Base-by-base conservation (phyloP, 2,329 filamentous ascomycete genomes). In the Alternaria sp. region DNA sequence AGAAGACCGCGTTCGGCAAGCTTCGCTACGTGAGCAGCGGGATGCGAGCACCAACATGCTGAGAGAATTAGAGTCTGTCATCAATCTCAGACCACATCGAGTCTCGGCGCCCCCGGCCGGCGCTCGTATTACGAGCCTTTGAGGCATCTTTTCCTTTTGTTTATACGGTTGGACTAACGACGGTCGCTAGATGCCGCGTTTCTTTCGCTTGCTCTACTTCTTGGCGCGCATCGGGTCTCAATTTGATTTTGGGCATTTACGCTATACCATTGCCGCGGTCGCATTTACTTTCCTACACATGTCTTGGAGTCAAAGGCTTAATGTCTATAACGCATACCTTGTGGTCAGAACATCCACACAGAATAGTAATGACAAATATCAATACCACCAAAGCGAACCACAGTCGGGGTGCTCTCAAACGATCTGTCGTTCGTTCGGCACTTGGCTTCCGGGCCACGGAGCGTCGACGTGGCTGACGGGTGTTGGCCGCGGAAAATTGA, bases 11-110 rank as follows among this genome's bases (percentile, higher is more conserved):
- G 89, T 89, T 58, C 88, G 88, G 66, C 92, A 92, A 75, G 90
- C 91, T 20, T 85, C 88, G 44, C 84, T 89, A 44, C 88, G 89
- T 59, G 92, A 94, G 71, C 91, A 91, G 75, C 84, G 89, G 47
- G 93, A 97, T 66, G 91, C 93, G 11, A 96, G 89, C 67, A 92
- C 90, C 46, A 93, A 91, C 71, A 97, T 99, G 93, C 86, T 99
- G 67, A 90, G 91, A 67, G 96, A 99, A 81, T 85, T 99, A 62
- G 93, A 97, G 82, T 95, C 92, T 66, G 89, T 99, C 64, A 96
- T 98, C 45, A 78, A 75, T 56, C 62, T 80, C 20, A 58, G 79
- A 33, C 76, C 78, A 25, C 71, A 74, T 45, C 61, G 77, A 14
- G 51, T 60, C 8, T 69, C 66, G 11, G 67, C 66, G 8, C 71